Evolutionary conservation across 805 yeast species (phyloP).

Genomic region (Metschnikowia hibisci): DNA sequence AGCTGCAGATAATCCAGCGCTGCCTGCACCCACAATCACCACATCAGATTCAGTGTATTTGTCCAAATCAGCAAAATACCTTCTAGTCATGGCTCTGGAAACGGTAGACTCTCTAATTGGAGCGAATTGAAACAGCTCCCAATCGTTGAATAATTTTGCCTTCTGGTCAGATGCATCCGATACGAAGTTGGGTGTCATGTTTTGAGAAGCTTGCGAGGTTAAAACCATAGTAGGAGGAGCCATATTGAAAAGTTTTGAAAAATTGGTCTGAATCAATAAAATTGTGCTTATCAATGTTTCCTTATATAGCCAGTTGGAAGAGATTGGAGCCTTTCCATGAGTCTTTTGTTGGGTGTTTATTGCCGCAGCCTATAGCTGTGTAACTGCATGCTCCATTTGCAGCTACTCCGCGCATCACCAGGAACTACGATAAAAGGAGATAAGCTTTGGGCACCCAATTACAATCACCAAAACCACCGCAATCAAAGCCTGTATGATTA

Average conservation of each 20-base stretch:
- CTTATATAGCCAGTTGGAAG: background rate
- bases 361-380: conserved; percentile 6
- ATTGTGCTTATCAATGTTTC: background rate
- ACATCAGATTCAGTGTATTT: conserved; percentile 72
- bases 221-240: conserved; percentile 16
- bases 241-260: conserved; percentile 1
- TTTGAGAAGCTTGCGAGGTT: conserved; percentile 17
- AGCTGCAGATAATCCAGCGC: conserved; percentile 76
- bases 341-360: background rate
- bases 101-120: conserved; percentile 78
- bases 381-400: conserved; percentile 5
- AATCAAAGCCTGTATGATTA: background rate
- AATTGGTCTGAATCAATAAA: background rate
- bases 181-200: conserved; percentile 6
- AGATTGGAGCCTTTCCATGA: too few relatives aligned
- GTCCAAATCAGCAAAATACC: conserved; percentile 70
- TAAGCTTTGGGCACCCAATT: too few relatives aligned
- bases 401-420: background rate
- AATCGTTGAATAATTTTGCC: conserved; percentile 45
- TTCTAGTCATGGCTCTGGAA: conserved; percentile 73
- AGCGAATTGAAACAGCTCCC: conserved; percentile 65
- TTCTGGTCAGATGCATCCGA: conserved; percentile 22
- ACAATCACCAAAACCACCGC: too few relatives aligned
- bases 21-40: conserved; percentile 75
- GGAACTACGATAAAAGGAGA: background rate